A percentile compares a stretch with the other conserved stretches of the same genome.
These are phyloP conservation scores for Kodamaea alishanica DNA, from an alignment of 1,139 yeast genomes.

Conservation along the genomic window DNA sequence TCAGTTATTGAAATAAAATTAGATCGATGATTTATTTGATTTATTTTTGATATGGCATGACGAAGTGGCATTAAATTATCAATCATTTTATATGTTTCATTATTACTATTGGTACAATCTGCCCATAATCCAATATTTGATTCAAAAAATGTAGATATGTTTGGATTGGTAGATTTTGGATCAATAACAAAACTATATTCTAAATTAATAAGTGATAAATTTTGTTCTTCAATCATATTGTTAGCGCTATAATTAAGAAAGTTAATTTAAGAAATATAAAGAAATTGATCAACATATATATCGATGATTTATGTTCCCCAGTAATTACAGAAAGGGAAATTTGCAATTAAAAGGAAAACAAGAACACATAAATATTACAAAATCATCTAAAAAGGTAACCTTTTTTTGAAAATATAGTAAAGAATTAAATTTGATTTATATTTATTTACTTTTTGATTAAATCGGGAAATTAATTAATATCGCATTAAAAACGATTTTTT, in stretches of 20 bases:
- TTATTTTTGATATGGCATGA: constrained; percentile 16
- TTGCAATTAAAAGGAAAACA: not conserved
- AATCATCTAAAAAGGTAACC: not conserved
- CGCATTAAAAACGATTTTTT: not conserved
- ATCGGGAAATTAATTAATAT: not conserved
- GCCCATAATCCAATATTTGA: constrained; percentile 36
- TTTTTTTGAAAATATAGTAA: not conserved
- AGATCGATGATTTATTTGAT: constrained; percentile 3
- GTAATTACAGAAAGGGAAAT: constrained; percentile 5
- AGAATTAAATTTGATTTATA: not conserved
- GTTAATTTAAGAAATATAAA: too few species aligned
- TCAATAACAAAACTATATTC: constrained; percentile 36
- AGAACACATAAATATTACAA: not conserved
- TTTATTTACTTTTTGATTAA: not conserved
- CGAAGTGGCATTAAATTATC: constrained; percentile 27
- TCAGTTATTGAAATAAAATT: constrained; percentile 24
- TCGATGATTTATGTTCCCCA: not conserved
- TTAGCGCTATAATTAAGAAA: too few species aligned
- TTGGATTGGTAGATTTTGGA: constrained; percentile 26
- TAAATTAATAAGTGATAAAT: constrained; percentile 28
- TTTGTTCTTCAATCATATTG: constrained; percentile 12
- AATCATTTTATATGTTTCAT: constrained; percentile 17
- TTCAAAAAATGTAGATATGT: constrained; percentile 23
- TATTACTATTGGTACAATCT: constrained; percentile 5
- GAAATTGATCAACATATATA: not conserved